Evolutionary conservation across 139 green algal genomes (phyloP).

Genomic region (Closterium sp.): DNA sequence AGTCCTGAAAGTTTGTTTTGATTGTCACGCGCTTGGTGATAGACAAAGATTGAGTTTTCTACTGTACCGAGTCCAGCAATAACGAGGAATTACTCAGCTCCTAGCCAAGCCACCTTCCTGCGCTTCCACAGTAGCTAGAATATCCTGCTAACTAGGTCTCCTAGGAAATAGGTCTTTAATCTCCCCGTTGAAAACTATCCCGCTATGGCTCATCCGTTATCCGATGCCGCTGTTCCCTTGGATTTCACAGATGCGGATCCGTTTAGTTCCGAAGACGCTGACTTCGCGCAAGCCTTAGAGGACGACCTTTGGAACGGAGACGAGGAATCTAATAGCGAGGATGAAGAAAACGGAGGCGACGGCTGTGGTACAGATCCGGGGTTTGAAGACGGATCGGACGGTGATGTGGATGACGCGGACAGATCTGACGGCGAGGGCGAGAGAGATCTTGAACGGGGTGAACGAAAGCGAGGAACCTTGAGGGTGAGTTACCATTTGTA

Average conservation of each 20-base stretch:
- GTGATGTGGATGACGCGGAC: not conserved
- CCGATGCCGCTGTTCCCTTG: not conserved
- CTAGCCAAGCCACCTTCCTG: not conserved
- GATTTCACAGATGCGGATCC: not conserved
- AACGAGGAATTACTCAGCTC: not conserved
- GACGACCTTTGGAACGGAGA: not conserved
- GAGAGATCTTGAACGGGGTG: not conserved
- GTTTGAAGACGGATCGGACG: not conserved
- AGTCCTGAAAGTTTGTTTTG: not conserved
- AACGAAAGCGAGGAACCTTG: not conserved
- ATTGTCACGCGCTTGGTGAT: not conserved
- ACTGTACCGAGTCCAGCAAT: not conserved
- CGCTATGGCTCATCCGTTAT: not conserved
- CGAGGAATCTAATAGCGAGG: not conserved
- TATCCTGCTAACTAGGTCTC: not conserved
- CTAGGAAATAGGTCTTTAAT: not conserved
- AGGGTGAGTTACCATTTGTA: not conserved
- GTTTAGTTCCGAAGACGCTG: not conserved
- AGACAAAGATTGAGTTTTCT: no score
- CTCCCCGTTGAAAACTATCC: not conserved
- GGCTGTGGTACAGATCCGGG: not conserved
- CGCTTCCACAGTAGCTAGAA: not conserved
- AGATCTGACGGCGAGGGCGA: not conserved
- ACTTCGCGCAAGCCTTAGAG: not conserved
- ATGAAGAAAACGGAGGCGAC: not conserved